Percentiles rank a stretch among this genome's conserved stretches.
Conservation (phyloP, 192 early-diverging fungal genomes). For the Backusella psychrophila region DNA sequence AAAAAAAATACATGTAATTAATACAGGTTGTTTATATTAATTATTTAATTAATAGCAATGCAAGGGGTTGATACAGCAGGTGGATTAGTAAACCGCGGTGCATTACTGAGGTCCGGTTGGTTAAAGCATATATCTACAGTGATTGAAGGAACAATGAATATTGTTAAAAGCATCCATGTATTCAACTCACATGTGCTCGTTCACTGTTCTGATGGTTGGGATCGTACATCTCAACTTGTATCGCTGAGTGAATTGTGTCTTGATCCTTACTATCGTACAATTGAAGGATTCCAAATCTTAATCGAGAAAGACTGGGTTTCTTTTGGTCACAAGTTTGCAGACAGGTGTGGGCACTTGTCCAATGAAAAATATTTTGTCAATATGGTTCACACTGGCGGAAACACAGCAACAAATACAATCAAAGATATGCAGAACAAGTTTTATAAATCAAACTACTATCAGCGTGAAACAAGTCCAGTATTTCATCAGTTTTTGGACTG, state of each 20-base stretch:
- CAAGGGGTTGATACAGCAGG: constrained; percentile 46
- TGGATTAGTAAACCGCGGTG: constrained; percentile 41
- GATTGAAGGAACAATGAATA: constrained; percentile 74
- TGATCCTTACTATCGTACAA: constrained; percentile 95
- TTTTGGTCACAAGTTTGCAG: constrained; percentile 95
- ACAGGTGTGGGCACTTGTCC: constrained; percentile 88
- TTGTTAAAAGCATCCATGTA: constrained; percentile 78
- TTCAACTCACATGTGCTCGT: constrained; percentile 84
- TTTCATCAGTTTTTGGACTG: constrained; percentile 99
- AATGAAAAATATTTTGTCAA: constrained; percentile 69
- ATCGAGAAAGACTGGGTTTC: constrained; percentile 98
- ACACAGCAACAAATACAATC: constrained; percentile 56
- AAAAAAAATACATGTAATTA: too few species aligned
- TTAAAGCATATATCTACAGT: constrained; percentile 82
- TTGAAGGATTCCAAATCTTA: constrained; percentile 86
- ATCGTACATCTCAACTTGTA: constrained; percentile 92
- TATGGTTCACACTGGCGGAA: constrained; percentile 42
- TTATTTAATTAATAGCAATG: constrained; percentile 37
- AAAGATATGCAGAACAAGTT: constrained; percentile 60
- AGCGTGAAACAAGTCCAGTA: constrained; percentile 86
- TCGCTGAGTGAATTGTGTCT: constrained; percentile 88
- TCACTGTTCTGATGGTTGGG: constrained; percentile 99
- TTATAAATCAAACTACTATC: constrained; percentile 55
- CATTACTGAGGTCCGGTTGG: constrained; percentile 79
- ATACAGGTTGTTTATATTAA: background rate